Base-by-base conservation (phyloP, 805 yeast species). In the Pichia pseudocactophila region DNA sequence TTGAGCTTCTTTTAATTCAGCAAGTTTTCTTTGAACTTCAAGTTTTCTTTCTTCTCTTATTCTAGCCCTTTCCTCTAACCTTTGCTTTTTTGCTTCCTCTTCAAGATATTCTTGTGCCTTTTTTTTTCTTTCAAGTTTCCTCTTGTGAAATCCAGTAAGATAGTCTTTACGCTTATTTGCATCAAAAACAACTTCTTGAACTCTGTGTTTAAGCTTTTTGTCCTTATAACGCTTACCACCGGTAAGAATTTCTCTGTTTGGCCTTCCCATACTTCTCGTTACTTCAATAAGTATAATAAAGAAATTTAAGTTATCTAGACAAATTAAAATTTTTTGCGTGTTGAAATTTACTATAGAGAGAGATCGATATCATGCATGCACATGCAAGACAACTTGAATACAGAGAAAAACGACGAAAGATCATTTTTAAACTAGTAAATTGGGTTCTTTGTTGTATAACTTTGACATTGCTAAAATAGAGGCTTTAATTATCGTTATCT, bases 141-240 rank as follows among this genome's bases (percentile, higher is more conserved):
- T 75, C 65, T 90, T 90, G 62, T 92, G 97, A 62, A 90, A 90
- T 33, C 98, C 98, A 3, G 97, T 90, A 51, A 90, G 66, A 60
- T 79, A 90, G 47, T 90, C 95, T 26, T 70, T 64, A 58, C 97
- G 67, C n/a, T 82, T 73, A 16, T 73, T 83, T 49, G 78, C 76
- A 62, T 92, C 92, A 59, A 88, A 92, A 2, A 74, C 77, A 25
- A 92, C 94, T 59, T 87, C 96, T 22, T 76, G 89, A 2, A 85
- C 88, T 32, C 87, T 72, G 56, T 73, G 76, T 57, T 76, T 73
- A 58, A 75, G 76, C 28, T 71, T 69, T 56, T 78, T 81, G 41
- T 76, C 75, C 15, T 81, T 80, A 61, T 88, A 89, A 52, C 73
- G 75, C 62, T 82, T 78, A 54, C 95, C 96, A 30, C 94, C 87